These are phyloP conservation scores for Saraca asoca DNA, from an alignment of 331 rosid genomes.

Conservation along the genomic window DNA sequence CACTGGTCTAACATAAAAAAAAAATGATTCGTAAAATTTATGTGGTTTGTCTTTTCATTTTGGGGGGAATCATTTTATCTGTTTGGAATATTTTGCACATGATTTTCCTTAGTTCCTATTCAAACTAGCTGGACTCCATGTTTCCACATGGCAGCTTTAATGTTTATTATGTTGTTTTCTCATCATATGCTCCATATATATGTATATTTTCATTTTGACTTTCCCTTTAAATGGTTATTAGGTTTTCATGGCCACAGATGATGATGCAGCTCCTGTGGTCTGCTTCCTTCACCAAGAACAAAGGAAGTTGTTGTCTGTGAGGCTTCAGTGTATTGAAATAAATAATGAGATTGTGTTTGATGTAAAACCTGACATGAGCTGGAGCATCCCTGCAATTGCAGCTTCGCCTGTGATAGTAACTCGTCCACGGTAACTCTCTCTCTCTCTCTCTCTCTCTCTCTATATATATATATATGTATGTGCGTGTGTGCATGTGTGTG, in stretches of 20 bases:
- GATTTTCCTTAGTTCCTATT: slow-evolving; percentile 1
- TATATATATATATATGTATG: too few relatives aligned
- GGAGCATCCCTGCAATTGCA: slow-evolving; percentile 88
- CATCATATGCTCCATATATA: slow-evolving; percentile 5
- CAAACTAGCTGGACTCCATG: neutral
- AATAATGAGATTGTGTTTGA: slow-evolving; percentile 81
- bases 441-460: neutral
- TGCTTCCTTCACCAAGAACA: slow-evolving; percentile 95
- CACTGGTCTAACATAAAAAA: slow-evolving; percentile 7
- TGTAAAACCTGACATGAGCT: slow-evolving; percentile 92
- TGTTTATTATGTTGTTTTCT: slow-evolving; percentile 28
- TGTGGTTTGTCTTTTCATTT: slow-evolving; percentile 21
- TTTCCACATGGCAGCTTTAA: slow-evolving; percentile 28
- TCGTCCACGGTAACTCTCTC: slow-evolving; percentile 68
- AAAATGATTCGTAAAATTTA: slow-evolving; percentile 16
- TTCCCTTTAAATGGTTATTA: slow-evolving; percentile 47
- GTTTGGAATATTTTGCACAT: slow-evolving; percentile 18
- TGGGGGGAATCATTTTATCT: slow-evolving; percentile 19
- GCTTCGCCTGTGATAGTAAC: slow-evolving; percentile 85
- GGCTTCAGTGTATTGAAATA: slow-evolving; percentile 86
- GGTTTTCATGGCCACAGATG: slow-evolving; percentile 86
- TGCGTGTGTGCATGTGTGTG: too few relatives aligned
- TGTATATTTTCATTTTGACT: slow-evolving; percentile 27
- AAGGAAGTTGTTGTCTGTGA: slow-evolving; percentile 70
- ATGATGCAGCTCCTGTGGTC: slow-evolving; percentile 79